A percentile compares a stretch with the other conserved stretches of the same genome.
phyloP scores from a whole-genome alignment of 768 basidiomycete species.

The Tricholoma sp. region DNA sequence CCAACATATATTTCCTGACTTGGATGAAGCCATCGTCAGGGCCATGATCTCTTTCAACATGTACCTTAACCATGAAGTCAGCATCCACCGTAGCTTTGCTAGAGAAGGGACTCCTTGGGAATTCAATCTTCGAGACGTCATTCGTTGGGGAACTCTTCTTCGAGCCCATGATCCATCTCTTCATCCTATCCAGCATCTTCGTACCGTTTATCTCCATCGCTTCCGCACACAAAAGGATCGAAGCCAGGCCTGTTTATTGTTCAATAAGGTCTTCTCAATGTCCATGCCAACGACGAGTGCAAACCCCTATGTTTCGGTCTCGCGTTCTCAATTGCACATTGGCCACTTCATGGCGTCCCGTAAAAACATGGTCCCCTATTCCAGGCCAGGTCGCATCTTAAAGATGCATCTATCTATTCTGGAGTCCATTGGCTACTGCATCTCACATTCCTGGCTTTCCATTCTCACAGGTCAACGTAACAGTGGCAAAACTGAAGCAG shows the following conservation, averaged over 20 bases:
- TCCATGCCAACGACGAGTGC: conserved; percentile 17
- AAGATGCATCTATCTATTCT: conserved; percentile 61
- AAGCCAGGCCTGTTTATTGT: conserved; percentile 41
- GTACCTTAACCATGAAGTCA: conserved; percentile 62
- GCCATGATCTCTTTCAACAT: conserved; percentile 83
- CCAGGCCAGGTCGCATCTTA: conserved; percentile 46
- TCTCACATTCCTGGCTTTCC: conserved; percentile 80
- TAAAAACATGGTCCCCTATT: conserved; percentile 26
- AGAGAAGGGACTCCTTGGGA: conserved; percentile 92
- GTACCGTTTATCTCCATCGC: conserved; percentile 76
- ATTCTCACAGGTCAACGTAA: conserved; percentile 75
- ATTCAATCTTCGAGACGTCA: conserved; percentile 93
- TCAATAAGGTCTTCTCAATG: conserved; percentile 45
- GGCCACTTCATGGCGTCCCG: conserved; percentile 53
- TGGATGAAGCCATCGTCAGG: conserved; percentile 48
- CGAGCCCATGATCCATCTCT: conserved; percentile 21
- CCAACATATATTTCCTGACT: conserved; percentile 61
- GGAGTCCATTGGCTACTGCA: conserved; percentile 70
- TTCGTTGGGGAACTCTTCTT: conserved; percentile 77
- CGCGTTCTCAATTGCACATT: conserved; percentile 51
- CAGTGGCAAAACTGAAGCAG: conserved; percentile 76
- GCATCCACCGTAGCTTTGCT: conserved; percentile 61
- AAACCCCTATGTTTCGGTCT: conserved; percentile 35
- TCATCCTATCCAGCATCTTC: conserved; percentile 61
- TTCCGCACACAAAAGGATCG: conserved; percentile 78